phyloP scores from a whole-genome alignment of 352 stramenopile genomes.

The Thraustotheca clavata region DNA sequence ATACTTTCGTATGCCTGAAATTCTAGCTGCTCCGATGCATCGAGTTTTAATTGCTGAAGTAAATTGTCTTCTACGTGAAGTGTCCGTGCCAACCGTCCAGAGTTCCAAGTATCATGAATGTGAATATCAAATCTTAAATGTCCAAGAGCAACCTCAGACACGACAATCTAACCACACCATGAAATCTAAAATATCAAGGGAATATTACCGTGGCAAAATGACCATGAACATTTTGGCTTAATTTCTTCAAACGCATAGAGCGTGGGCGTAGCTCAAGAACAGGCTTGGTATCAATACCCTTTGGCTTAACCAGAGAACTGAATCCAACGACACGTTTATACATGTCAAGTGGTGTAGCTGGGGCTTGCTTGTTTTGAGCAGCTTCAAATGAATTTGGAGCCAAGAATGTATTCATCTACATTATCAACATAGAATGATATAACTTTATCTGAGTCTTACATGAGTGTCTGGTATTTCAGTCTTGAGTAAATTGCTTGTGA shows the following conservation, averaged over 20 bases:
- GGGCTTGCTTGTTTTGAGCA: conserved; percentile 34
- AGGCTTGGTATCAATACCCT: neutral
- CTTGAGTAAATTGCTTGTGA: conserved; percentile 41
- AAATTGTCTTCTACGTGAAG: conserved; percentile 6
- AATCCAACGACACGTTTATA: conserved; percentile 45
- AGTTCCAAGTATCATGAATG: conserved; percentile 16
- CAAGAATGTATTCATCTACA: conserved; percentile 42
- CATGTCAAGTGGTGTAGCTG: conserved; percentile 40
- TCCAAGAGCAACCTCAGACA: conserved; percentile 15
- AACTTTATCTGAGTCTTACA: neutral
- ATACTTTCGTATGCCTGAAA: neutral
- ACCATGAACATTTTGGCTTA: conserved; percentile 5
- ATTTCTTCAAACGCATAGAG: neutral
- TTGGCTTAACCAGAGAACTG: conserved; percentile 6
- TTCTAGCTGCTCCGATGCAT: conserved; percentile 17
- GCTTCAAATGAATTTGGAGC: conserved; percentile 52
- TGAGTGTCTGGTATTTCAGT: conserved; percentile 42
- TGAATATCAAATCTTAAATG: conserved; percentile 9
- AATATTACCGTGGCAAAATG: conserved; percentile 14
- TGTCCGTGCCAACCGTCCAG: neutral
- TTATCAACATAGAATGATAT: neutral
- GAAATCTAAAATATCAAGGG: neutral
- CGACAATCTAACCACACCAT: conserved; percentile 1
- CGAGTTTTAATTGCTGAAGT: conserved; percentile 13
- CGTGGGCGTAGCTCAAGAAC: conserved; percentile 15